phyloP scores from a whole-genome alignment of 1,284 basidiomycete genomes.

The Volvariella volvacea region DNA sequence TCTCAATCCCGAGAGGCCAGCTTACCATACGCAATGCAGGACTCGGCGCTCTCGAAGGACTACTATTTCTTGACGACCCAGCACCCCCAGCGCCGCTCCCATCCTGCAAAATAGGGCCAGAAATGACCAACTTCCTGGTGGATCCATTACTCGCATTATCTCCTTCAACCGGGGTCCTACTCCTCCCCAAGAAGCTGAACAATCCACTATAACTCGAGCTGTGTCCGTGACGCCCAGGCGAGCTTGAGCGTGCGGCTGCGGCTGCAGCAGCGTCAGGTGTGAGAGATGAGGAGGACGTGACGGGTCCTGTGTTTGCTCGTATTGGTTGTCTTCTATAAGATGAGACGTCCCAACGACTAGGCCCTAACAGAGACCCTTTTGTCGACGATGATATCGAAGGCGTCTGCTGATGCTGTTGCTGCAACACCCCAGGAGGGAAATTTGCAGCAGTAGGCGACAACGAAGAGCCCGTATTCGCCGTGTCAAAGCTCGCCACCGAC shows the following conservation, averaged over 20 bases:
- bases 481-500: neutral
- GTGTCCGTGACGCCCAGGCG: too few species aligned
- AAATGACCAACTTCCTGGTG: constrained; percentile 35
- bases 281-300: too few species aligned
- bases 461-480: neutral
- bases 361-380: too few species aligned
- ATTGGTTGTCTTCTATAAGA: too few species aligned
- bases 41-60: constrained; percentile 31
- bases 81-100: too few species aligned
- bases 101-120: constrained; percentile 42
- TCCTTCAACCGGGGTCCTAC: constrained; percentile 35
- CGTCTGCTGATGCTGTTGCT: too few species aligned
- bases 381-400: too few species aligned
- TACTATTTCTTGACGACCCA: constrained; percentile 16
- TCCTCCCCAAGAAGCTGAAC: constrained; percentile 47
- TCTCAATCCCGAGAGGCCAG: constrained; percentile 2
- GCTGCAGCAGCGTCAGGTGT: too few species aligned
- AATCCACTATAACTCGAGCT: constrained; percentile 23
- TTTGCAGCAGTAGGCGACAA: neutral
- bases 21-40: constrained; percentile 62
- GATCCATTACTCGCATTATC: constrained; percentile 3
- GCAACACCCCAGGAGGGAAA: too few species aligned
- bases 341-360: too few species aligned
- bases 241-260: too few species aligned
- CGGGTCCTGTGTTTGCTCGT: too few species aligned